Evolutionary conservation across 1,139 yeast species (phyloP).

Genomic region (Sugiyamaella neomexicana): DNA sequence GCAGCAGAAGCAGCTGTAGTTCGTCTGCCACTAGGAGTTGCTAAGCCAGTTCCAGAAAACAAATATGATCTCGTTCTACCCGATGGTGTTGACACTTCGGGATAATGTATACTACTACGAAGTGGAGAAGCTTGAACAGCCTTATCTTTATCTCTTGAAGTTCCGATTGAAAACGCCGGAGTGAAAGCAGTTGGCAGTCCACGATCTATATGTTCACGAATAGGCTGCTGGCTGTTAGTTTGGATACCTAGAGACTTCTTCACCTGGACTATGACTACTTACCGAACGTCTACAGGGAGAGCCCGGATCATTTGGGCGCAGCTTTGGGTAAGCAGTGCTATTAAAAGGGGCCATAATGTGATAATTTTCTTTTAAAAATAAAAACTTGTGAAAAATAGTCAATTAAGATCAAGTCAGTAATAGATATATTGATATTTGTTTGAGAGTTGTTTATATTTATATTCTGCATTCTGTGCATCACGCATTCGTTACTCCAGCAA

Average conservation of each 20-base stretch:
- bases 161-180: conserved; percentile 18
- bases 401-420: background rate
- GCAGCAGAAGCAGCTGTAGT: too few relatives aligned
- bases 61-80: conserved; percentile 1
- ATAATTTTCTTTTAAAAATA: background rate
- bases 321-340: conserved; percentile 4
- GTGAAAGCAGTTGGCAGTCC: conserved; percentile 19
- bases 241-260: background rate
- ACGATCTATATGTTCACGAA: conserved; percentile 14
- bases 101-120: background rate
- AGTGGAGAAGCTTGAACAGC: background rate
- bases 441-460: background rate
- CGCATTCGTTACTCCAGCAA: background rate
- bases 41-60: background rate
- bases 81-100: background rate
- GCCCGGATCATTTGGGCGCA: conserved; percentile 1
- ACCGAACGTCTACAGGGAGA: conserved; percentile 13
- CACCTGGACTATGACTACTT: background rate
- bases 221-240: conserved; percentile 11
- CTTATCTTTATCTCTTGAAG: conserved; percentile 1
- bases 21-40: conserved; percentile 2
- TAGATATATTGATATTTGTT: background rate
- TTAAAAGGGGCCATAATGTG: conserved; percentile 10
- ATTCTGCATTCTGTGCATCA: background rate
- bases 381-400: background rate